These are phyloP conservation scores for Microcyclospora tardicrescens DNA, from an alignment of 2,329 filamentous ascomycete species.

Conservation along the genomic window DNA sequence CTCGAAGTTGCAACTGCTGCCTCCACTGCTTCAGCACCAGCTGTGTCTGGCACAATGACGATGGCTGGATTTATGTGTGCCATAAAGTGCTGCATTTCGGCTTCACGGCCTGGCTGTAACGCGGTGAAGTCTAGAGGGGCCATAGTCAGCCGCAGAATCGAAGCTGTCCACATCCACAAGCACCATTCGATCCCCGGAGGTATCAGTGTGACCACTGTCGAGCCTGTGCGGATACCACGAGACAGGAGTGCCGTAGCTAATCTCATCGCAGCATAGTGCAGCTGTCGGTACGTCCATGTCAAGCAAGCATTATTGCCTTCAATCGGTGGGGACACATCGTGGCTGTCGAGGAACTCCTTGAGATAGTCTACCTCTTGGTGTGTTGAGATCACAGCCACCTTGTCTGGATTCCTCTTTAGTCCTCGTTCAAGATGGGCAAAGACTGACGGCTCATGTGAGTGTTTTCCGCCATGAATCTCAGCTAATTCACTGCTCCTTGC, in stretches of 20 bases:
- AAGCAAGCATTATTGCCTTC: neutral
- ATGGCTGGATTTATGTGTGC: neutral
- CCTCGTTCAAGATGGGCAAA: neutral
- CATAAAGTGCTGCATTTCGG: conserved; percentile 1
- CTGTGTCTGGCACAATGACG: conserved; percentile 1
- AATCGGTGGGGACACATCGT: neutral
- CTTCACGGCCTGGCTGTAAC: neutral
- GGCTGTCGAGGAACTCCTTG: neutral
- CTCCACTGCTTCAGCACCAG: neutral
- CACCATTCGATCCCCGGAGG: neutral
- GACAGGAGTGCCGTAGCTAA: neutral
- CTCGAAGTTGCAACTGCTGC: neutral
- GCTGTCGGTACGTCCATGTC: neutral
- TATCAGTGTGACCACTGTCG: neutral
- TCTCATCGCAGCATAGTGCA: neutral
- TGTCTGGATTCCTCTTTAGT: neutral
- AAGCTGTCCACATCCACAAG: neutral
- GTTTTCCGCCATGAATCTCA: neutral
- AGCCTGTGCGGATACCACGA: too few relatives aligned
- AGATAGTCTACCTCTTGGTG: conserved; percentile 1
- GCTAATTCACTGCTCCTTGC: neutral
- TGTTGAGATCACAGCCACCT: conserved; percentile 1
- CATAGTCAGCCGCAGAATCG: neutral
- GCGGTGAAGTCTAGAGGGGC: neutral
- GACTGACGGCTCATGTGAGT: neutral